Percentiles rank a stretch among this genome's conserved stretches.
phyloP scores from a whole-genome alignment of 768 basidiomycete species.

The Lentinula sp. region DNA sequence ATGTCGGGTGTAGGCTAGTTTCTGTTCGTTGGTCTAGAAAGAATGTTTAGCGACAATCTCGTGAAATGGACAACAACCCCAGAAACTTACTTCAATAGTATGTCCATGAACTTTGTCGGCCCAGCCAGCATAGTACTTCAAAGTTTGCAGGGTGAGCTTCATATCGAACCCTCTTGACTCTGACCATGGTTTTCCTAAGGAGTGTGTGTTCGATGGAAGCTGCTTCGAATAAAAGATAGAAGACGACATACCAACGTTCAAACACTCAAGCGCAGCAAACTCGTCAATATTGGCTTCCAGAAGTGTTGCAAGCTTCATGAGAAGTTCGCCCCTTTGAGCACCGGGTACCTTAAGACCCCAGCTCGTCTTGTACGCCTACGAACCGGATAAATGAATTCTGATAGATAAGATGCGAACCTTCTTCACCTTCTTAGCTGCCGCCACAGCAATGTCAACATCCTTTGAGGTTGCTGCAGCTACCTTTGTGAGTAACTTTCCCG shows the following conservation, averaged over 20 bases:
- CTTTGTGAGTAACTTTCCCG: constrained; percentile 47
- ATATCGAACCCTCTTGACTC: constrained; percentile 17
- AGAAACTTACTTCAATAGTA: constrained; percentile 35
- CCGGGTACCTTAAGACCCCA: constrained; percentile 48
- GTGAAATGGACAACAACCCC: background rate
- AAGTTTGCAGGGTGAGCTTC: constrained; percentile 23
- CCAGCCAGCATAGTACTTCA: constrained; percentile 72
- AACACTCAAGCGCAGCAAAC: constrained; percentile 43
- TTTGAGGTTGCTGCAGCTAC: constrained; percentile 48
- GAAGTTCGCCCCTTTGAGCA: constrained; percentile 28
- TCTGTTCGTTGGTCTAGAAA: constrained; percentile 26
- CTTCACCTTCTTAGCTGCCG: constrained; percentile 43
- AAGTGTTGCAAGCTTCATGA: constrained; percentile 45
- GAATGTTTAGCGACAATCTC: background rate
- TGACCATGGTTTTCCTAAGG: constrained; percentile 21
- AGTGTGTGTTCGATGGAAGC: background rate
- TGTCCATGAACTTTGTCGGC: constrained; percentile 68
- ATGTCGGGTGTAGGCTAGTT: constrained; percentile 53
- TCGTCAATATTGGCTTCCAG: constrained; percentile 42
- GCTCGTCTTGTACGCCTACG: constrained; percentile 24
- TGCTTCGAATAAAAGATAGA: background rate
- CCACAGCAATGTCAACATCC: constrained; percentile 65
- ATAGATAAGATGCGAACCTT: background rate
- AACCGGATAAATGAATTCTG: background rate
- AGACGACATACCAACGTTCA: constrained; percentile 32